A percentile compares a stretch with the other conserved stretches of the same genome.
Conservation (phyloP, 2,329 filamentous ascomycete species). For the Phyllosticta citriasiana region DNA sequence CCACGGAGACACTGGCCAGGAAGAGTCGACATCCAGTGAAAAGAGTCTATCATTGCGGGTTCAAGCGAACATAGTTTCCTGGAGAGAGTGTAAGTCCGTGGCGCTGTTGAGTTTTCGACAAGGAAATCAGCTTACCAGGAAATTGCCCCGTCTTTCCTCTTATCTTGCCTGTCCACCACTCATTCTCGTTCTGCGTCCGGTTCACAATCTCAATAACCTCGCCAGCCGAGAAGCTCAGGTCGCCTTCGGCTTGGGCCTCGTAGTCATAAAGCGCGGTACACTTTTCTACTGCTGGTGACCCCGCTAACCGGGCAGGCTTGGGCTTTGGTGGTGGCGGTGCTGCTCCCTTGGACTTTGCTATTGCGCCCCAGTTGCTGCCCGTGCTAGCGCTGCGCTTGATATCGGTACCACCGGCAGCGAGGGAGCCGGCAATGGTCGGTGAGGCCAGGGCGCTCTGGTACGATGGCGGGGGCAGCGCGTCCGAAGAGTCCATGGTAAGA, state of each 20-base stretch:
- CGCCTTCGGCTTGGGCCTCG: conserved; percentile 87
- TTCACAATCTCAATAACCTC: conserved; percentile 83
- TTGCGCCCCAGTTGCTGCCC: conserved; percentile 28
- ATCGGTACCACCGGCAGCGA: conserved; percentile 15
- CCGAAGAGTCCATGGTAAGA: conserved; percentile 21
- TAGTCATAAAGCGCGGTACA: conserved; percentile 94
- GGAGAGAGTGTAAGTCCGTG: background rate
- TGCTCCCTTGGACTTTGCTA: conserved; percentile 38
- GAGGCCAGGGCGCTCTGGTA: conserved; percentile 28
- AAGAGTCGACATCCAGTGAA: background rate
- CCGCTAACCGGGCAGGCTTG: conserved; percentile 63
- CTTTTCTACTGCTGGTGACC: conserved; percentile 57
- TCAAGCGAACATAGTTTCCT: conserved; percentile 36
- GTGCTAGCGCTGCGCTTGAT: conserved; percentile 24
- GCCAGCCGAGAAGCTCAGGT: conserved; percentile 79
- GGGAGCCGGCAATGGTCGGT: conserved; percentile 13
- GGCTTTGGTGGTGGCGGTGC: conserved; percentile 42
- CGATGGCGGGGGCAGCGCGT: conserved; percentile 28
- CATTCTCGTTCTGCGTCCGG: conserved; percentile 81
- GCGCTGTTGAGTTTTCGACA: background rate
- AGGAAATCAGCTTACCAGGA: conserved; percentile 55
- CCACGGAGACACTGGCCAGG: too few species aligned
- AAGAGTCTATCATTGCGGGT: conserved; percentile 13
- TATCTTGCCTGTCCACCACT: conserved; percentile 90
- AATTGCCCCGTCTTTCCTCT: conserved; percentile 81